Evolutionary conservation across 306 rosid genomes (phyloP).

Genomic region (Gillenia trifoliata): DNA sequence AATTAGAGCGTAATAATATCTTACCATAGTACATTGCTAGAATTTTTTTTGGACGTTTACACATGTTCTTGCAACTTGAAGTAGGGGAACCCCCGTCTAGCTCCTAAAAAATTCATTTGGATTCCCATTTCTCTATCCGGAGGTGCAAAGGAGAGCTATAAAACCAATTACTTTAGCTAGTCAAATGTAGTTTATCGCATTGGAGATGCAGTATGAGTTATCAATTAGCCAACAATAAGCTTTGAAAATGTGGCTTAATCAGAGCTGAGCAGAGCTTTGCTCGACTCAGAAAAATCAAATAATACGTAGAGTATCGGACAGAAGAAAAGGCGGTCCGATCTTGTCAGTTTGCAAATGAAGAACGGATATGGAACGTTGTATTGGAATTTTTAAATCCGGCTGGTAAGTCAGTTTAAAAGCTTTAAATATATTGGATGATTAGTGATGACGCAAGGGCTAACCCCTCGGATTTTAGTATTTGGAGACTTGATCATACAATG

Average conservation of each 20-base stretch:
- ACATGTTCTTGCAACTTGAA: too few species aligned
- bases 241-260: not conserved
- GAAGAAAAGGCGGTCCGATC: conserved; percentile 45
- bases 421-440: conserved; percentile 5
- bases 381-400: conserved; percentile 32
- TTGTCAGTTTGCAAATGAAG: conserved; percentile 45
- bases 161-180: too few species aligned
- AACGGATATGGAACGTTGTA: conserved; percentile 47
- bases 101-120: too few species aligned
- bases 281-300: not conserved
- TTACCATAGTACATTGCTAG: too few species aligned
- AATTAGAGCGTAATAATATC: too few species aligned
- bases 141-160: too few species aligned
- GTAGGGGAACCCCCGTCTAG: too few species aligned
- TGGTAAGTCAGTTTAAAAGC: conserved; percentile 23
- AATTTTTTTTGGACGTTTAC: too few species aligned
- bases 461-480: conserved; percentile 41
- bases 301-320: conserved; percentile 42
- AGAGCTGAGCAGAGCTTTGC: not conserved
- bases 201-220: not conserved
- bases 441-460: conserved; percentile 25
- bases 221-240: not conserved
- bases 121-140: too few species aligned
- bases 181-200: too few species aligned
- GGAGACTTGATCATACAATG: conserved; percentile 30